Evolutionary conservation across 164 flowering plant species (phyloP).

Genomic region (Vitis rupestris): DNA sequence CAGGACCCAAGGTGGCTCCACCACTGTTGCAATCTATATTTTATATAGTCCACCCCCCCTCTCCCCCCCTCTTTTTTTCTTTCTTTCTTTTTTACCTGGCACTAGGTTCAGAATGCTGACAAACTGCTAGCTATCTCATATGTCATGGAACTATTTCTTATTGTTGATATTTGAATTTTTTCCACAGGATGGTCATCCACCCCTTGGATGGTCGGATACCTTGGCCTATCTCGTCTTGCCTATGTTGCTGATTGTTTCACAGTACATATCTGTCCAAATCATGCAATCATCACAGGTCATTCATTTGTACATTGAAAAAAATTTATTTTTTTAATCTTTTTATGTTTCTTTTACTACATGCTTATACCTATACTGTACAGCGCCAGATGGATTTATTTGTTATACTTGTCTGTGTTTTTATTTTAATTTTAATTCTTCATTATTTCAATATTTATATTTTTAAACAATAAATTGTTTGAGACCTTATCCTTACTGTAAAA

Average conservation of each 20-base stretch:
- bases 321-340: not conserved
- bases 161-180: constrained; percentile 5
- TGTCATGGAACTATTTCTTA: not conserved
- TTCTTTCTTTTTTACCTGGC: too few relatives aligned
- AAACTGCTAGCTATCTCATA: not conserved
- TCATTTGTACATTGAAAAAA: not conserved
- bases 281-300: constrained; percentile 90
- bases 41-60: too few relatives aligned
- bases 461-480: too few relatives aligned
- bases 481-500: too few relatives aligned
- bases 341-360: not conserved
- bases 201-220: constrained; percentile 96
- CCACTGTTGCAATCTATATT: too few relatives aligned
- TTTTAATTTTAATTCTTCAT: not conserved
- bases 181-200: constrained; percentile 96
- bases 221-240: constrained; percentile 92
- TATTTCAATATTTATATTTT: not conserved
- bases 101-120: too few relatives aligned
- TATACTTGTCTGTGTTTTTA: not conserved
- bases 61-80: too few relatives aligned
- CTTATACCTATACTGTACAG: not conserved
- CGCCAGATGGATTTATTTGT: not conserved
- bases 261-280: constrained; percentile 81
- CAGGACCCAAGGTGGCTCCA: too few relatives aligned
- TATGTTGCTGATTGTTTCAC: constrained; percentile 64